Percentiles rank a stretch among this genome's conserved stretches.
These are phyloP conservation scores for Dendrostoma leiphaemia DNA, from an alignment of 2,329 filamentous ascomycete species.

Conservation along the genomic window DNA sequence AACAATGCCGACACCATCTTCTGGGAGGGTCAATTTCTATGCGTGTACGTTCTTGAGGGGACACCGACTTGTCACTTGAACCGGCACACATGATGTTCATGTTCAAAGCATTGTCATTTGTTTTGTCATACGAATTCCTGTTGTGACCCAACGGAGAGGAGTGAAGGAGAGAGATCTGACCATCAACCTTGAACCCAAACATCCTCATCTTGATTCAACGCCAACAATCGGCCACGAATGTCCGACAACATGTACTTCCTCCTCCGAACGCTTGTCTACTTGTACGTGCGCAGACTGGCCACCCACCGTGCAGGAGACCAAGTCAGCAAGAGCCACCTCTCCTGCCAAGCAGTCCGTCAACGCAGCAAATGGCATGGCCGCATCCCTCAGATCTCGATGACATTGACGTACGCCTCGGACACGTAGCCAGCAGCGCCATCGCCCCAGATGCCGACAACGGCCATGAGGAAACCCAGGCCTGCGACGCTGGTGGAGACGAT, in stretches of 20 bases:
- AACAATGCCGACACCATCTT: too few species aligned
- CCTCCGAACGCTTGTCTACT: background rate
- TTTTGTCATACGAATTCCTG: background rate
- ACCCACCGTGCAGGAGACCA: too few species aligned
- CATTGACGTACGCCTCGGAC: constrained; percentile 11
- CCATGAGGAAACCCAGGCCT: constrained; percentile 57
- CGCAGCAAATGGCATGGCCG: too few species aligned
- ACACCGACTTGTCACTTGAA: too few species aligned
- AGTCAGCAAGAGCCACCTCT: too few species aligned
- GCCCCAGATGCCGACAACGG: constrained; percentile 59
- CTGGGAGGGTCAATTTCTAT: too few species aligned
- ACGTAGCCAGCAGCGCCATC: constrained; percentile 14
- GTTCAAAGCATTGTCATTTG: background rate
- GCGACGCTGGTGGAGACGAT: constrained; percentile 52
- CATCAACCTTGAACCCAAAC: background rate
- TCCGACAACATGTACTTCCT: background rate
- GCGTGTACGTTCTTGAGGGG: too few species aligned
- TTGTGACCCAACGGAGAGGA: background rate
- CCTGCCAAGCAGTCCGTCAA: too few species aligned
- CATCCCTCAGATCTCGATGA: constrained; percentile 2
- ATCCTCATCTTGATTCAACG: background rate
- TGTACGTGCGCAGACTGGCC: background rate
- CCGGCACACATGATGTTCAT: too few species aligned
- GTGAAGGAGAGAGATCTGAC: background rate
- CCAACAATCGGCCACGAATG: constrained; percentile 39